phyloP scores from a whole-genome alignment of 108 stramenopile genomes.

The Pseudonitzschia multistriata region DNA sequence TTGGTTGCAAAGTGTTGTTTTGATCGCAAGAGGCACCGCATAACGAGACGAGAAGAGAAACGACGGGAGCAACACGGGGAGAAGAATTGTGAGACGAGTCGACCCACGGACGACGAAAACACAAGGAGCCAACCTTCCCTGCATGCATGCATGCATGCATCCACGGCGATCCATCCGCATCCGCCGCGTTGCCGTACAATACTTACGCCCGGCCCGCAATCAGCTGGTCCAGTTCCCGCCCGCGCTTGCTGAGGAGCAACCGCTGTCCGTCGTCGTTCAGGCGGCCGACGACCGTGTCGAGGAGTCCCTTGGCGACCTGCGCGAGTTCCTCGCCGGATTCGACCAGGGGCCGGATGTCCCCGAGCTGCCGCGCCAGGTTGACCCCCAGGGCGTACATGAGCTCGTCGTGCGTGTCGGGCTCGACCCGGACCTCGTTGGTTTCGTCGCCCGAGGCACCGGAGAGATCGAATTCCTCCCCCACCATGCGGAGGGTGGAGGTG shows the following conservation, averaged over 20 bases:
- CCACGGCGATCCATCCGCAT: background rate
- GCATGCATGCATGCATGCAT: no score
- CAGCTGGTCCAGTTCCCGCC: constrained; percentile 67
- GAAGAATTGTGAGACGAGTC: no score
- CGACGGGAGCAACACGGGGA: no score
- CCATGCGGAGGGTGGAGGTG: constrained; percentile 8
- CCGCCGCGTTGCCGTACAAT: background rate
- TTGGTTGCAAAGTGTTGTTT: no score
- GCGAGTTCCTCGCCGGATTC: constrained; percentile 74
- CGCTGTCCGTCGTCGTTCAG: constrained; percentile 66
- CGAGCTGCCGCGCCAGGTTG: constrained; percentile 59
- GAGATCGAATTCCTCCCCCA: constrained; percentile 5
- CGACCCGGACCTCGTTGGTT: constrained; percentile 37
- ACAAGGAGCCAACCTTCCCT: no score
- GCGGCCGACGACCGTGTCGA: constrained; percentile 77
- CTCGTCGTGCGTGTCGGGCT: constrained; percentile 73
- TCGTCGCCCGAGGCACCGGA: background rate
- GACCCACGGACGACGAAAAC: no score
- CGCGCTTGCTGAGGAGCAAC: constrained; percentile 34
- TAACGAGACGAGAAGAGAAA: no score
- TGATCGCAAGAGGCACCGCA: no score
- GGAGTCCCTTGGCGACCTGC: constrained; percentile 74
- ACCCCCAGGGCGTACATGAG: constrained; percentile 83
- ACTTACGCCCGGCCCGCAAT: constrained; percentile 77
- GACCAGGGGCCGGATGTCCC: constrained; percentile 77